Percentiles rank a stretch among this genome's conserved stretches.
Conservation (phyloP, 78 protist species). For the Acrasis kona region DNA sequence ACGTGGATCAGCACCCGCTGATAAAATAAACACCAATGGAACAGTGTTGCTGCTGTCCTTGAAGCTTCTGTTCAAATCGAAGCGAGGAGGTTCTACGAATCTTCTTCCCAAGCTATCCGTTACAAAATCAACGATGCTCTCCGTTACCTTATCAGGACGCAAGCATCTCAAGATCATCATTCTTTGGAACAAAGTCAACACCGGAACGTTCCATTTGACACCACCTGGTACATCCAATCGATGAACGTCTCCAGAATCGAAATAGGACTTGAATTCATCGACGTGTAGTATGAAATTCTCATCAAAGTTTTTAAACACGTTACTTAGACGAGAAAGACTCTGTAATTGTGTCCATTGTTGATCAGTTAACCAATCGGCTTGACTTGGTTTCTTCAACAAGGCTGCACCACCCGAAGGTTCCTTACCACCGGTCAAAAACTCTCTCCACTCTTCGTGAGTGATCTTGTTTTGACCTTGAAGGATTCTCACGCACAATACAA, state of each 20-base stretch:
- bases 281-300: background rate
- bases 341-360: constrained; percentile 53
- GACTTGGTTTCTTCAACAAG: constrained; percentile 36
- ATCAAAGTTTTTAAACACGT: constrained; percentile 23
- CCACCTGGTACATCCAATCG: constrained; percentile 14
- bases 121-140: constrained; percentile 35
- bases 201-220: constrained; percentile 25
- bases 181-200: constrained; percentile 28
- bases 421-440: constrained; percentile 63
- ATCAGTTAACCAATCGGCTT: constrained; percentile 48
- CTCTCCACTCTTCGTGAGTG: constrained; percentile 42
- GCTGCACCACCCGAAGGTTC: background rate
- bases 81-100: constrained; percentile 80
- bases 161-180: constrained; percentile 57
- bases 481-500: constrained; percentile 36
- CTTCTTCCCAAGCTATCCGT: constrained; percentile 23
- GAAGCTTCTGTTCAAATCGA: constrained; percentile 56
- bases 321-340: constrained; percentile 15
- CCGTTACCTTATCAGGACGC: constrained; percentile 46
- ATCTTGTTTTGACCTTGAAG: constrained; percentile 14
- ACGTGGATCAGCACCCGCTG: constrained; percentile 77
- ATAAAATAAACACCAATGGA: constrained; percentile 77
- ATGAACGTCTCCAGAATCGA: constrained; percentile 23
- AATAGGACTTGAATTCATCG: constrained; percentile 4
- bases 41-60: constrained; percentile 33